phyloP scores from a whole-genome alignment of 2,329 filamentous ascomycete genomes.

The Xenoacremonium recifei region DNA sequence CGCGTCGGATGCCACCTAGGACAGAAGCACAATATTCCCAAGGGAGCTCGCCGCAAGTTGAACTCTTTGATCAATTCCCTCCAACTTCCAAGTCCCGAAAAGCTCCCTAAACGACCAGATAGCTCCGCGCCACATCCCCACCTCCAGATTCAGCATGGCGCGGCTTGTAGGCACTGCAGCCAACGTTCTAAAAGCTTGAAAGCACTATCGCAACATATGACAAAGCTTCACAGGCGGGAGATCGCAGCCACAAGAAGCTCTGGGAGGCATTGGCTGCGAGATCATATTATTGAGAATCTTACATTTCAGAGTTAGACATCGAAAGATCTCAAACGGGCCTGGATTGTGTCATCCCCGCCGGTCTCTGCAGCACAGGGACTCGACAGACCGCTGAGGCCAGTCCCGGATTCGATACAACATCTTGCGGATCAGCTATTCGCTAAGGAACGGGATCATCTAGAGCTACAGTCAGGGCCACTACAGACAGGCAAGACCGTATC shows the following conservation, averaged over 20 bases:
- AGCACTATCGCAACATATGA: constrained; percentile 1
- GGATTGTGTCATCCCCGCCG: neutral
- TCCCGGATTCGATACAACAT: neutral
- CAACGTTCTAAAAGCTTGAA: constrained; percentile 2
- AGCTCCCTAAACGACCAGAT: constrained; percentile 2
- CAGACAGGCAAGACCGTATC: neutral
- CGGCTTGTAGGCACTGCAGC: constrained; percentile 5
- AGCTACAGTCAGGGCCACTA: neutral
- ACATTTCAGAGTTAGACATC: constrained; percentile 2
- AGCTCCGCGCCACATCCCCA: constrained; percentile 3
- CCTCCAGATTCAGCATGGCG: constrained; percentile 1
- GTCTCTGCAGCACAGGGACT: neutral
- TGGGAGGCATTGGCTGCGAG: neutral
- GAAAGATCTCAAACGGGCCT: constrained; percentile 1
- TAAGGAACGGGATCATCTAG: neutral
- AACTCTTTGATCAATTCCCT: constrained; percentile 2
- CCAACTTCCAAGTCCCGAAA: neutral
- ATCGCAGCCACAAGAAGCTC: neutral
- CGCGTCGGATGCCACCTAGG: neutral
- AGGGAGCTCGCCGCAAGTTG: neutral
- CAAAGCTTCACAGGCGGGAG: neutral
- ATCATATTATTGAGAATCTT: constrained; percentile 1
- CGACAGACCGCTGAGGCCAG: neutral
- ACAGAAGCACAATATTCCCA: constrained; percentile 3
- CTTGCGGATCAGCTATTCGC: constrained; percentile 1